phyloP scores from a whole-genome alignment of 2,329 filamentous ascomycete genomes.

The Karstenula rhodostoma region DNA sequence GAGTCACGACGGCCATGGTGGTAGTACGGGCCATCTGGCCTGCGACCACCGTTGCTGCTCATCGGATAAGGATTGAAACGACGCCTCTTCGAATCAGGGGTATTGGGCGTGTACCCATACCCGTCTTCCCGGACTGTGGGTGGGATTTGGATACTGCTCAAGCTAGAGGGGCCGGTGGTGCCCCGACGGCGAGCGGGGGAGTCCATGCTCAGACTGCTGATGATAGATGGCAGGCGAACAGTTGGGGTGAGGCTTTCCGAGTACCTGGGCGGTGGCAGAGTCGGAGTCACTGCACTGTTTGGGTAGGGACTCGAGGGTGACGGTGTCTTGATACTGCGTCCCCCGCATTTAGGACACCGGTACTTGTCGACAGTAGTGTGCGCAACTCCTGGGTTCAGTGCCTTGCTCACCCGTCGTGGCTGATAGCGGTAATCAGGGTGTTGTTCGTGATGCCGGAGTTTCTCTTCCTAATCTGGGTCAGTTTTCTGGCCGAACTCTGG shows the following conservation, averaged over 20 bases:
- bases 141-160: slow-evolving; percentile 41
- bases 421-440: slow-evolving; percentile 97
- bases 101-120: slow-evolving; percentile 44
- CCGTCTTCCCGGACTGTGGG: slow-evolving; percentile 34
- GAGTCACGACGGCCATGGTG: slow-evolving; percentile 46
- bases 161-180: slow-evolving; percentile 33
- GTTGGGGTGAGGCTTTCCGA: slow-evolving; percentile 44
- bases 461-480: slow-evolving; percentile 72
- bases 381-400: slow-evolving; percentile 37
- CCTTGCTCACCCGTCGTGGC: slow-evolving; percentile 66
- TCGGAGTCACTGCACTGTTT: slow-evolving; percentile 54
- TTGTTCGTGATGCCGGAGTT: slow-evolving; percentile 83
- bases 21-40: slow-evolving; percentile 61
- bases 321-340: slow-evolving; percentile 70
- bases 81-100: slow-evolving; percentile 46
- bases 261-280: slow-evolving; percentile 48
- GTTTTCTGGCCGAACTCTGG: not conserved
- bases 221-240: slow-evolving; percentile 45
- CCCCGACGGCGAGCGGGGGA: slow-evolving; percentile 40
- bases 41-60: slow-evolving; percentile 60
- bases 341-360: slow-evolving; percentile 75
- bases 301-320: slow-evolving; percentile 65
- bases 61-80: slow-evolving; percentile 47
- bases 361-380: slow-evolving; percentile 54
- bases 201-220: slow-evolving; percentile 53